A percentile compares a stretch with the other conserved stretches of the same genome.
phyloP scores from a whole-genome alignment of 2,329 filamentous ascomycete genomes.

The Claviceps purpurea region DNA sequence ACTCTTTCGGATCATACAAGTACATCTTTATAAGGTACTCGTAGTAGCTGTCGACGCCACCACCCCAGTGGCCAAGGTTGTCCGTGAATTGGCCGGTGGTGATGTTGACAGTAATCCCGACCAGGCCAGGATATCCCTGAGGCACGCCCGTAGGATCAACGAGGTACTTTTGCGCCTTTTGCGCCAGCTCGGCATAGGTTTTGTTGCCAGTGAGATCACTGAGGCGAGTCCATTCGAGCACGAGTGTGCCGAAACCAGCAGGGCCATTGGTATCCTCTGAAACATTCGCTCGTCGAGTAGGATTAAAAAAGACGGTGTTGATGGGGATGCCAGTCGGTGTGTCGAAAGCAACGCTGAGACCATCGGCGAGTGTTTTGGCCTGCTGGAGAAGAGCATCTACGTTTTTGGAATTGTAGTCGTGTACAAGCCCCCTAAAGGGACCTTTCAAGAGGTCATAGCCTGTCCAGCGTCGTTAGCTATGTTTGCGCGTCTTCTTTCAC shows the following conservation, averaged over 20 bases:
- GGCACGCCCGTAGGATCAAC: constrained; percentile 43
- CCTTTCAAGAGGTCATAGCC: constrained; percentile 61
- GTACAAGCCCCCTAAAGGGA: constrained; percentile 39
- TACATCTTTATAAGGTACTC: constrained; percentile 91
- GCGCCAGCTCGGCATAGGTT: constrained; percentile 52
- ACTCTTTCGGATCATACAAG: constrained; percentile 57
- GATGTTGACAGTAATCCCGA: constrained; percentile 55
- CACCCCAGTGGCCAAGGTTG: constrained; percentile 59
- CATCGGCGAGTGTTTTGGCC: constrained; percentile 54
- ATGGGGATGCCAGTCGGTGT: constrained; percentile 62
- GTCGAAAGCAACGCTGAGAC: constrained; percentile 64
- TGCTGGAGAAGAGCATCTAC: constrained; percentile 52
- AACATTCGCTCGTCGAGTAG: constrained; percentile 33
- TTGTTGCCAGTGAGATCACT: constrained; percentile 59
- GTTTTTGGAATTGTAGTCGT: constrained; percentile 18
- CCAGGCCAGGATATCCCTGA: constrained; percentile 64
- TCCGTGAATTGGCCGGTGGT: constrained; percentile 53
- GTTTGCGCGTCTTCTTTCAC: too few species aligned
- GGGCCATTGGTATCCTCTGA: constrained; percentile 49
- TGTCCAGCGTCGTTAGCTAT: constrained; percentile 12
- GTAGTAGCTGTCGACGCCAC: constrained; percentile 69
- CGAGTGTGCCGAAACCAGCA: constrained; percentile 63
- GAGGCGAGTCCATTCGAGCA: constrained; percentile 73
- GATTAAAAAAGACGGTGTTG: constrained; percentile 50
- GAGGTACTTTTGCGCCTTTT: constrained; percentile 59